A percentile compares a stretch with the other conserved stretches of the same genome.
These are phyloP conservation scores for Carpinus viminea DNA, from an alignment of 306 rosid genomes.

Conservation along the genomic window DNA sequence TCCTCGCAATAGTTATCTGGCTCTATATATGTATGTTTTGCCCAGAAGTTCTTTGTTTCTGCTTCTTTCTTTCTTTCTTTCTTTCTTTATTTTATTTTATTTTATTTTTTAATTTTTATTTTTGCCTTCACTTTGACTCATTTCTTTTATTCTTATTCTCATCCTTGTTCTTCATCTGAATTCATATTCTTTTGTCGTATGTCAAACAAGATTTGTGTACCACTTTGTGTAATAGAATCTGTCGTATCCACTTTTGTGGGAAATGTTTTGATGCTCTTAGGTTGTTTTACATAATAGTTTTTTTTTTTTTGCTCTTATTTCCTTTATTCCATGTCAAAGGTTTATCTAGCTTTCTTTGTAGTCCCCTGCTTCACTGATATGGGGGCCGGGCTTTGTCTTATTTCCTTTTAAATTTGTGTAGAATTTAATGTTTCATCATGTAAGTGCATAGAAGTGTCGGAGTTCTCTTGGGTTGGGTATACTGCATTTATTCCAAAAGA, in stretches of 20 bases:
- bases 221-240: not conserved
- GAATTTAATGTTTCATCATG: no score
- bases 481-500: not conserved
- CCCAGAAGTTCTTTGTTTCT: not conserved
- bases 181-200: no score
- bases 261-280: not conserved
- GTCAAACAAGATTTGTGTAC: not conserved
- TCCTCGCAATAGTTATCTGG: not conserved
- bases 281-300: no score
- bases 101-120: no score
- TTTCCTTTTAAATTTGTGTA: no score
- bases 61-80: not conserved
- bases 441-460: no score
- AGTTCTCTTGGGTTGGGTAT: no score
- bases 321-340: not conserved
- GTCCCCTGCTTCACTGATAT: no score
- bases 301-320: not conserved
- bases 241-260: not conserved
- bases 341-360: not conserved
- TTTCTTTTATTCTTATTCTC: not conserved
- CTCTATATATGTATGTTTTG: not conserved
- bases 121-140: not conserved
- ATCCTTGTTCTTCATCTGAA: not conserved
- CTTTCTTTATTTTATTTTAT: no score
- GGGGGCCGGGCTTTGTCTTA: no score